Conservation (phyloP, 2,329 filamentous ascomycete species). For the Rhexocercosporidium sp. region DNA sequence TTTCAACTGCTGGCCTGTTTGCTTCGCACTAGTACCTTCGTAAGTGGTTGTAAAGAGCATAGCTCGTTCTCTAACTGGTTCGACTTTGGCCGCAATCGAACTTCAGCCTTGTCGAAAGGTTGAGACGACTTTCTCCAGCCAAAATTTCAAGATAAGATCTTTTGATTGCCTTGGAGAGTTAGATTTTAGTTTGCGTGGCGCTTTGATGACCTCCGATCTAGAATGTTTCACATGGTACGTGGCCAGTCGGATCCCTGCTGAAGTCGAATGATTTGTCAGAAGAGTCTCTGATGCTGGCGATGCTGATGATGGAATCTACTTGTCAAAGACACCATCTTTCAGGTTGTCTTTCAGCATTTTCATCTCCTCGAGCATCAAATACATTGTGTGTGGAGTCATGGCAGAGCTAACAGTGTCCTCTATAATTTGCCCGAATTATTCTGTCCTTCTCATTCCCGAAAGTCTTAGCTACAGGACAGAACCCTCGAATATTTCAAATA, state of each 20-base stretch:
- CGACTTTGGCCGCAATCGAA: not conserved
- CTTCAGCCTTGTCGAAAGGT: not conserved
- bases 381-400: too few species aligned
- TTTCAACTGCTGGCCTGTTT: not conserved
- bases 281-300: too few species aligned
- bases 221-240: not conserved
- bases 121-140: not conserved
- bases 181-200: not conserved
- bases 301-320: too few species aligned
- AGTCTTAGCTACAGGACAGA: not conserved
- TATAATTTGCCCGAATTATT: not conserved
- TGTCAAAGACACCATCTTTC: too few species aligned
- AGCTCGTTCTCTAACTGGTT: not conserved
- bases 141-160: not conserved
- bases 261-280: too few species aligned
- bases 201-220: not conserved
- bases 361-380: too few species aligned
- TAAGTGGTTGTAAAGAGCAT: not conserved
- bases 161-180: not conserved
- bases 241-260: not conserved
- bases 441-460: not conserved
- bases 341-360: too few species aligned
- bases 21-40: not conserved
- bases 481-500: not conserved
- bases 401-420: too few species aligned